A percentile compares a stretch with the other conserved stretches of the same genome.
phyloP scores from a whole-genome alignment of 768 basidiomycete genomes.

The Strobilomyces dryophilus region DNA sequence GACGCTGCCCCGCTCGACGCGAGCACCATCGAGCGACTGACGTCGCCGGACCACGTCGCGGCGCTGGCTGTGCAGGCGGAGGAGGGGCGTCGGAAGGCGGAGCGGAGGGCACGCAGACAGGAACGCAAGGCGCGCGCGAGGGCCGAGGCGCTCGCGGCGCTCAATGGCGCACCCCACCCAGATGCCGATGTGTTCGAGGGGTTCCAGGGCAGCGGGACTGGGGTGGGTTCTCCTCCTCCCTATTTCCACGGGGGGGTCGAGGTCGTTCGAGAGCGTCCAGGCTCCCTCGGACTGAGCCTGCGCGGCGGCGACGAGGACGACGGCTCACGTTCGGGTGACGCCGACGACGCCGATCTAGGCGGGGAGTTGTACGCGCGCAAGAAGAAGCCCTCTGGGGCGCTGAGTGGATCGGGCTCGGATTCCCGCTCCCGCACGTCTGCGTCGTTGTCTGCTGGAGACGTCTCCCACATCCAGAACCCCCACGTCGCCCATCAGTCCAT shows the following conservation, averaged over 20 bases:
- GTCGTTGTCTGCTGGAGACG: constrained; percentile 34
- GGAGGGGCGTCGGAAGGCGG: constrained; percentile 43
- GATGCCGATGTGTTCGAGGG: constrained; percentile 53
- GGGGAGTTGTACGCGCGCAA: constrained; percentile 49
- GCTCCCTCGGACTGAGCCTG: constrained; percentile 8
- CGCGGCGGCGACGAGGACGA: not conserved
- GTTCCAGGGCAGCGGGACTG: constrained; percentile 62
- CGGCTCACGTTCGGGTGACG: constrained; percentile 25
- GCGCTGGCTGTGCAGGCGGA: constrained; percentile 34
- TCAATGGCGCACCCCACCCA: constrained; percentile 22
- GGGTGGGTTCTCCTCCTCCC: not conserved
- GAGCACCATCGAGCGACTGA: constrained; percentile 49
- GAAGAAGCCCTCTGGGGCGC: constrained; percentile 25
- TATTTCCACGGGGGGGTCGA: not conserved
- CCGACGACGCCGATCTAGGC: constrained; percentile 58
- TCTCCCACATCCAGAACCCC: constrained; percentile 19
- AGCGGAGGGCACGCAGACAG: constrained; percentile 41
- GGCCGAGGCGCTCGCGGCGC: constrained; percentile 28
- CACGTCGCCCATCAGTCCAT: constrained; percentile 24
- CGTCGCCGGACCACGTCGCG: constrained; percentile 37
- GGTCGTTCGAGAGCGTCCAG: not conserved
- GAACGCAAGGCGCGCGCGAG: constrained; percentile 45
- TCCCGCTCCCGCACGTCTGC: constrained; percentile 60
- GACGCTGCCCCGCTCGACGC: constrained; percentile 66
- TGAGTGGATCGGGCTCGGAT: constrained; percentile 46